Percentiles rank a stretch among this genome's conserved stretches.
phyloP scores from a whole-genome alignment of 139 green algal species.

The Chlorella sp. region DNA sequence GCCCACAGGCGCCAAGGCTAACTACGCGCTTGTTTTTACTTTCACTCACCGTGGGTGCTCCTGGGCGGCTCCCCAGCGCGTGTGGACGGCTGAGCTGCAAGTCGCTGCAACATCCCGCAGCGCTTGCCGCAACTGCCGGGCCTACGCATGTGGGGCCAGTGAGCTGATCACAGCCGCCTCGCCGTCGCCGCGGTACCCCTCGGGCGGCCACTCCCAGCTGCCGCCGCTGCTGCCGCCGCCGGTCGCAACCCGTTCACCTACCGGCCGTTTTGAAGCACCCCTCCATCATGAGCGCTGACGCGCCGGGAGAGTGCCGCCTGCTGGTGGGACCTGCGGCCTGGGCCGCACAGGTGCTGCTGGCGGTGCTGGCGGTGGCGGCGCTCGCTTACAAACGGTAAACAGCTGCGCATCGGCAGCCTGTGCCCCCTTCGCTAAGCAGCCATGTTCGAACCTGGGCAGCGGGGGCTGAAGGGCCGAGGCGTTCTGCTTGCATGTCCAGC shows the following conservation, averaged over 20 bases:
- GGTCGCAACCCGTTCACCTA: neutral
- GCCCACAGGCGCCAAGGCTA: no score
- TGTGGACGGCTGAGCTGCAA: no score
- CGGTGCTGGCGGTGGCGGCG: constrained; percentile 34
- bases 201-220: no score
- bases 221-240: neutral
- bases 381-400: constrained; percentile 54
- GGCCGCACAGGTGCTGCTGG: constrained; percentile 47
- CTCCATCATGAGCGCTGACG: neutral
- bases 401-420: neutral
- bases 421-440: neutral
- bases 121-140: no score
- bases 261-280: neutral
- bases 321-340: constrained; percentile 44
- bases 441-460: no score
- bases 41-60: no score
- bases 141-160: neutral
- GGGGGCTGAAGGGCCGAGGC: no score
- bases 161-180: neutral
- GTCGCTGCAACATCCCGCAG: no score
- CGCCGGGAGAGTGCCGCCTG: constrained; percentile 42
- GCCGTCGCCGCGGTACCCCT: no score
- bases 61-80: no score
- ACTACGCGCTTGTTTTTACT: no score
- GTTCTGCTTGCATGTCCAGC: no score